Conservation (phyloP, 345 rosid genomes). For the Eucalyptus camaldulensis region DNA sequence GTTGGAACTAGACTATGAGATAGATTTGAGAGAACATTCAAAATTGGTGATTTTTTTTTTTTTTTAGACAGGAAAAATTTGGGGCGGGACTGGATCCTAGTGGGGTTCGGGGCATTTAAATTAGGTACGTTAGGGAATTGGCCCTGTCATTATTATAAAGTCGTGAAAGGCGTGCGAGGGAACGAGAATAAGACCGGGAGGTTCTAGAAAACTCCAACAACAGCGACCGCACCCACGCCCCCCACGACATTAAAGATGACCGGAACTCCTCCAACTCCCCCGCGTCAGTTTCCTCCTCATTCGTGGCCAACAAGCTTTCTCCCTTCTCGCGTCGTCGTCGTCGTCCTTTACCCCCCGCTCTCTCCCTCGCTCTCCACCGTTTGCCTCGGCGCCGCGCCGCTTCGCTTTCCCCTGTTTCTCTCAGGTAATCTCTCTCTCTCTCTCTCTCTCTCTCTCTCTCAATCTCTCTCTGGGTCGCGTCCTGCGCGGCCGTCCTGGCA, state of each 20-base stretch:
- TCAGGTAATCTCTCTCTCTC: not conserved
- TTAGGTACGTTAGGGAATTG: no score
- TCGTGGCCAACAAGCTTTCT: not conserved
- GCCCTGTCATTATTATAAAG: not conserved
- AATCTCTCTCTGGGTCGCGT: not conserved
- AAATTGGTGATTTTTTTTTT: no score
- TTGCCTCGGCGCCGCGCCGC: not conserved
- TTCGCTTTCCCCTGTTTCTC: not conserved
- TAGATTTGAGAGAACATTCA: no score
- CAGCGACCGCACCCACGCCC: not conserved
- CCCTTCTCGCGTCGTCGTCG: not conserved
- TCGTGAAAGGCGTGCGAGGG: not conserved
- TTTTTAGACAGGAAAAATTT: no score
- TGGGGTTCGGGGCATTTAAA: no score
- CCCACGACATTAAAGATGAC: not conserved
- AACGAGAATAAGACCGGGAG: not conserved
- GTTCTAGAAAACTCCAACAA: not conserved
- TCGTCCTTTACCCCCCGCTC: not conserved
- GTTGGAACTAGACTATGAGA: rapidly evolving
- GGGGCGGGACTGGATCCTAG: no score
- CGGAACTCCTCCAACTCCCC: not conserved
- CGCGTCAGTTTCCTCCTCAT: not conserved
- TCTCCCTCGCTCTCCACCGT: not conserved
- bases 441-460: not conserved
- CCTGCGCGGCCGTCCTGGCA: not conserved